Evolutionary conservation across 768 basidiomycete species (phyloP).

Genomic region (Amanita jacksonii): DNA sequence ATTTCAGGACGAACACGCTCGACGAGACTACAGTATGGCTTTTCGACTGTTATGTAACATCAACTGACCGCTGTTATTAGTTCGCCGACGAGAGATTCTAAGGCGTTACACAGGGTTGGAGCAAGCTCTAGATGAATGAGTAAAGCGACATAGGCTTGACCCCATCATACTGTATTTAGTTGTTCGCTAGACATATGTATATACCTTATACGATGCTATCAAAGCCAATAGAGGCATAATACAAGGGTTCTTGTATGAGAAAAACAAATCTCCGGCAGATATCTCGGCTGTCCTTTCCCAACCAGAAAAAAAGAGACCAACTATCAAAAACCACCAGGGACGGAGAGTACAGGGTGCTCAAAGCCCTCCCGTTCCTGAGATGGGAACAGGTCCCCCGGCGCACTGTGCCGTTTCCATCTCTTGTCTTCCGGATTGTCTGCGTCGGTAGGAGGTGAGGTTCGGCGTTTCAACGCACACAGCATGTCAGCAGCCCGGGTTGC

Average conservation of each 20-base stretch:
- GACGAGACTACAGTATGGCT: slow-evolving; percentile 55
- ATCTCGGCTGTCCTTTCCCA: neutral
- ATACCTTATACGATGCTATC: neutral
- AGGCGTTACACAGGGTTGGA: slow-evolving; percentile 2
- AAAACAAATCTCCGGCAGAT: neutral
- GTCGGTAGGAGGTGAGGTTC: slow-evolving; percentile 34
- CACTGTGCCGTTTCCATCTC: slow-evolving; percentile 46
- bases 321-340: slow-evolving; percentile 50
- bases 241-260: neutral
- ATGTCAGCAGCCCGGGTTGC: slow-evolving; percentile 44
- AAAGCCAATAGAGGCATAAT: no score
- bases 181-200: neutral
- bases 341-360: slow-evolving; percentile 44
- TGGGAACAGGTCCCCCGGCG: slow-evolving; percentile 50
- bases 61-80: neutral
- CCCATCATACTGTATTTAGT: neutral
- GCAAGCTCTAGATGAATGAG: slow-evolving; percentile 2
- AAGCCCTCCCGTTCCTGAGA: slow-evolving; percentile 42
- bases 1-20: slow-evolving; percentile 48
- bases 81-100: slow-evolving; percentile 6
- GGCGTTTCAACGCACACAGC: slow-evolving; percentile 53
- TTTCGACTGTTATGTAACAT: neutral
- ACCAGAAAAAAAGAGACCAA: neutral
- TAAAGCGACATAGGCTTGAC: neutral
- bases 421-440: slow-evolving; percentile 21